Percentiles rank a stretch among this genome's conserved stretches.
Evolutionary conservation across 2,329 filamentous ascomycete species (phyloP).

Genomic region (Exophiala oligosperma): DNA sequence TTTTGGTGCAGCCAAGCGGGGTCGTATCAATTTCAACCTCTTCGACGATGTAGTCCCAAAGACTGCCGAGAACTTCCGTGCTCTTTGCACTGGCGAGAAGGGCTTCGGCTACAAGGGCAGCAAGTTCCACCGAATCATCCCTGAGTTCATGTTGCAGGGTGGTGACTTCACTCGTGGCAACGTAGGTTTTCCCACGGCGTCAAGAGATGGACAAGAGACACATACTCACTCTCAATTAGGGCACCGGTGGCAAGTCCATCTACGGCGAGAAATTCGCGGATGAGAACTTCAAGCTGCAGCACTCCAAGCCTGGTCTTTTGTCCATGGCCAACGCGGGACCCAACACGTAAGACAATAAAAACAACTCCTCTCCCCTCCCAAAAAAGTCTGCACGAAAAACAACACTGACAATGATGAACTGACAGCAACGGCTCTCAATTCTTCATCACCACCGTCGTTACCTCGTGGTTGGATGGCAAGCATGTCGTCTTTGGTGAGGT

Average conservation of each 20-base stretch:
- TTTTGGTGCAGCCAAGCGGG: constrained; percentile 60
- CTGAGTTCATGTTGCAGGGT: constrained; percentile 70
- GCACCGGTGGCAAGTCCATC: constrained; percentile 68
- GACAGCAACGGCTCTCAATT: constrained; percentile 69
- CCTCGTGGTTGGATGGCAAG: constrained; percentile 66
- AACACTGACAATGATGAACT: constrained; percentile 2
- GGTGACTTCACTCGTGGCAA: constrained; percentile 67
- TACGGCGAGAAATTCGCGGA: constrained; percentile 67
- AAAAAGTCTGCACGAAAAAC: neutral
- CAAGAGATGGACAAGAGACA: constrained; percentile 66
- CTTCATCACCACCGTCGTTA: constrained; percentile 70
- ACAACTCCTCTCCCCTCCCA: neutral
- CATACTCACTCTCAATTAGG: constrained; percentile 69
- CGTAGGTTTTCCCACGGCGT: constrained; percentile 66
- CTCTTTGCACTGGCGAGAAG: constrained; percentile 66
- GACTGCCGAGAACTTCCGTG: constrained; percentile 71
- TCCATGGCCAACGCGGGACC: constrained; percentile 70
- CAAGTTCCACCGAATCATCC: constrained; percentile 69
- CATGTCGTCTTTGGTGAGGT: constrained; percentile 70
- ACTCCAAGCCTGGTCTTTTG: constrained; percentile 63
- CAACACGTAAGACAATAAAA: constrained; percentile 67
- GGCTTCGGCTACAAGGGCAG: constrained; percentile 68
- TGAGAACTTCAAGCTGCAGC: constrained; percentile 71
- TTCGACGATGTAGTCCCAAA: constrained; percentile 84
- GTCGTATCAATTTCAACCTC: constrained; percentile 86